These are phyloP conservation scores for Trichocladium antarcticum DNA, from an alignment of 495 filamentous ascomycete genomes.

Conservation along the genomic window DNA sequence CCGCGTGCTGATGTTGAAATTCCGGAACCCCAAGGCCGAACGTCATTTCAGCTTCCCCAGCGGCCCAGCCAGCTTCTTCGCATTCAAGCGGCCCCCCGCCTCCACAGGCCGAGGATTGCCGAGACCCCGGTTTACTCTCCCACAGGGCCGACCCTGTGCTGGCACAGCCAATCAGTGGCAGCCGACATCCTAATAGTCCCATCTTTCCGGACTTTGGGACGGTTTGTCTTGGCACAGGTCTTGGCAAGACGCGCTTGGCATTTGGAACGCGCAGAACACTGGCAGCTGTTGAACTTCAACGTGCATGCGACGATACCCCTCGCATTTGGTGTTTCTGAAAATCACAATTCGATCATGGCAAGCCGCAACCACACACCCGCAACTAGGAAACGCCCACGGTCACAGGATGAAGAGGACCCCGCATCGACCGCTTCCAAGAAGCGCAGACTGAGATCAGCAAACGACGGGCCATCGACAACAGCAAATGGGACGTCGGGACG, in stretches of 20 bases:
- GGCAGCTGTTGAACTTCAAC: background rate
- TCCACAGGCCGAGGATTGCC: slow-evolving; percentile 32
- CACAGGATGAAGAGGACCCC: slow-evolving; percentile 12
- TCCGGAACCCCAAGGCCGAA: slow-evolving; percentile 16
- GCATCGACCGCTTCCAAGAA: slow-evolving; percentile 22
- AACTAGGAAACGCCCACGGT: slow-evolving; percentile 13
- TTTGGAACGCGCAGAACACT: background rate
- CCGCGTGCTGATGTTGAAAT: slow-evolving; percentile 1
- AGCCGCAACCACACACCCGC: slow-evolving; percentile 1
- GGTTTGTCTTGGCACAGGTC: too few relatives aligned
- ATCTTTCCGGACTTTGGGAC: too few relatives aligned
- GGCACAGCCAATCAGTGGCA: too few relatives aligned
- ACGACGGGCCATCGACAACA: slow-evolving; percentile 3
- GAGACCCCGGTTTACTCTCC: slow-evolving; percentile 13
- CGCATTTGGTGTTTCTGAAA: background rate
- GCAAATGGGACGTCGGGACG: slow-evolving; percentile 17
- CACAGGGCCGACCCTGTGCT: too few relatives aligned
- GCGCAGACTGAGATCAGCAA: slow-evolving; percentile 20
- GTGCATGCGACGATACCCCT: background rate
- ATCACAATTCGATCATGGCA: slow-evolving; percentile 1
- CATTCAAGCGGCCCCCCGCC: background rate
- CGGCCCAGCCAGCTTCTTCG: background rate
- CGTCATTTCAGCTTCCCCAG: slow-evolving; percentile 19
- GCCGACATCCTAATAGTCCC: too few relatives aligned
- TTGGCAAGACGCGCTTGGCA: background rate